A percentile compares a stretch with the other conserved stretches of the same genome.
phyloP scores from a whole-genome alignment of 495 filamentous ascomycete genomes.

The Talaromyces stipitatus region DNA sequence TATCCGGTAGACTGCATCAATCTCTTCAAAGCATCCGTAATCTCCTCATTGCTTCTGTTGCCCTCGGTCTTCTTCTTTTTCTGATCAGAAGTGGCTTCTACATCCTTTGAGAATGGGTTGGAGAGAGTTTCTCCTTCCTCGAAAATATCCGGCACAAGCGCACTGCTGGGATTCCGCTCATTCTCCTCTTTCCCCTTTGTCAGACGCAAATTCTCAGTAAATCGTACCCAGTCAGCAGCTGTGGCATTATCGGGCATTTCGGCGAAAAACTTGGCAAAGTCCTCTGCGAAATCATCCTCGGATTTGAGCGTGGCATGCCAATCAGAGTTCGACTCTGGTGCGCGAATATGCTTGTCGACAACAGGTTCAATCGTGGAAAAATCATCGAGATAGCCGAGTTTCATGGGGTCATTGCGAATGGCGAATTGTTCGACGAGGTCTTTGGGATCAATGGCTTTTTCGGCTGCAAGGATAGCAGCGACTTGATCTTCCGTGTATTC shows the following conservation, averaged over 20 bases:
- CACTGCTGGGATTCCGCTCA: slow-evolving; percentile 38
- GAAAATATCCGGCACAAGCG: slow-evolving; percentile 45
- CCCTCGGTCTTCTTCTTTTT: slow-evolving; percentile 4
- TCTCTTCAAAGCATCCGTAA: slow-evolving; percentile 45
- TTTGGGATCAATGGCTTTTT: slow-evolving; percentile 67
- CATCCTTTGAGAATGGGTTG: slow-evolving; percentile 29
- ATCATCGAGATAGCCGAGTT: slow-evolving; percentile 77
- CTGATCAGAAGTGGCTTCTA: background rate
- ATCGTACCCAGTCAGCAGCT: slow-evolving; percentile 37
- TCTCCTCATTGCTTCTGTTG: slow-evolving; percentile 24
- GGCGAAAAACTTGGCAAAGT: slow-evolving; percentile 50
- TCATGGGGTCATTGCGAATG: slow-evolving; percentile 61
- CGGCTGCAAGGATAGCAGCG: slow-evolving; percentile 77
- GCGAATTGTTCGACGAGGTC: slow-evolving; percentile 69
- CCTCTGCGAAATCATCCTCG: slow-evolving; percentile 44
- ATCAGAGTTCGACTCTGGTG: slow-evolving; percentile 48
- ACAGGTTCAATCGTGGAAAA: slow-evolving; percentile 67
- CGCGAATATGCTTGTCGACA: slow-evolving; percentile 57
- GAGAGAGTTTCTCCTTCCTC: slow-evolving; percentile 30
- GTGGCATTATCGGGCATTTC: slow-evolving; percentile 40
- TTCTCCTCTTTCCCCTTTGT: slow-evolving; percentile 45
- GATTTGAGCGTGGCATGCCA: slow-evolving; percentile 55
- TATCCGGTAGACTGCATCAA: slow-evolving; percentile 67
- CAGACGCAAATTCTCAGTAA: slow-evolving; percentile 36
- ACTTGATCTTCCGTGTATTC: slow-evolving; percentile 77